Conservation (phyloP, 2,329 filamentous ascomycete genomes). For the Colletotrichum tropicale region DNA sequence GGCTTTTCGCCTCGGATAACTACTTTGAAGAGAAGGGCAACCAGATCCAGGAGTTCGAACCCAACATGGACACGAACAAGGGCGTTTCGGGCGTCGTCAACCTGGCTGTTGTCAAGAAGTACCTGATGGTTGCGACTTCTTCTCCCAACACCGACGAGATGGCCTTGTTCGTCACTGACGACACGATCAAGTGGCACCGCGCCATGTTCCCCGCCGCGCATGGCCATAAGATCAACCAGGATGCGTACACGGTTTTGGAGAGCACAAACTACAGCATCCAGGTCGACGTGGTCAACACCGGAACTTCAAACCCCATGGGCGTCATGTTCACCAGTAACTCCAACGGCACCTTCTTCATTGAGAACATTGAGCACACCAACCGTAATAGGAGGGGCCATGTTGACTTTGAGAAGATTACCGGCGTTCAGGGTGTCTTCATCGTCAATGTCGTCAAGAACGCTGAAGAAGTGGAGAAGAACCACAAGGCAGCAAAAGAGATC, state of each 20-base stretch:
- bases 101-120: constrained; percentile 84
- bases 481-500: constrained; percentile 66
- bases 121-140: constrained; percentile 81
- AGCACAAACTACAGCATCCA: constrained; percentile 98
- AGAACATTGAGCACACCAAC: constrained; percentile 92
- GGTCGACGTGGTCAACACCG: constrained; percentile 83
- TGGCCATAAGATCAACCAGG: constrained; percentile 70
- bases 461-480: constrained; percentile 68
- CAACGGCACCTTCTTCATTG: constrained; percentile 94
- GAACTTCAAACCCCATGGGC: constrained; percentile 75
- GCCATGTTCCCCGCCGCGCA: constrained; percentile 87
- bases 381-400: constrained; percentile 77
- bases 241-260: constrained; percentile 92
- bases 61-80: constrained; percentile 74
- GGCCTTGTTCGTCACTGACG: constrained; percentile 86
- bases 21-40: constrained; percentile 69
- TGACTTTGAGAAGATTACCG: constrained; percentile 92
- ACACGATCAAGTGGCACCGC: constrained; percentile 86
- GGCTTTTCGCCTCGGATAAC: constrained; percentile 80
- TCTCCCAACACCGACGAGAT: constrained; percentile 85
- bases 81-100: constrained; percentile 82
- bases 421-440: constrained; percentile 90
- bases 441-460: constrained; percentile 91
- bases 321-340: constrained; percentile 95
- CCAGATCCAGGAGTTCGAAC: constrained; percentile 70